Conservation (phyloP, 768 basidiomycete species). For the Phanerochaete carnosa region DNA sequence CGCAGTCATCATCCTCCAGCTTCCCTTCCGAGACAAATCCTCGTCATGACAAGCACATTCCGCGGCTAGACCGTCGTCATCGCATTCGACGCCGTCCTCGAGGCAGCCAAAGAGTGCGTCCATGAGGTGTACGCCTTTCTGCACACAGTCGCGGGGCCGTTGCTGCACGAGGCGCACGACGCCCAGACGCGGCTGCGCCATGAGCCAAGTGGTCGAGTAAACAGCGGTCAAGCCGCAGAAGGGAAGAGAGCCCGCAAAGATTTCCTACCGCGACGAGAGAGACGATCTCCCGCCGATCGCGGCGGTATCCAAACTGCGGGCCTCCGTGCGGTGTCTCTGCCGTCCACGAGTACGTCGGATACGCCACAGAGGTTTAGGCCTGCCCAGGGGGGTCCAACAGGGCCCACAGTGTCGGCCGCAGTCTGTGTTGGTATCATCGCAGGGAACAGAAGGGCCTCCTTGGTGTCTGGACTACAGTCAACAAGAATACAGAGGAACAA, state of each 20-base stretch:
- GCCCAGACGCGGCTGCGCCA: no score
- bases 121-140: conserved; percentile 63
- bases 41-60: conserved; percentile 77
- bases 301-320: no score
- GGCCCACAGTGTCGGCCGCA: no score
- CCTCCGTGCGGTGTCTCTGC: no score
- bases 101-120: conserved; percentile 70
- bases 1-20: conserved; percentile 31
- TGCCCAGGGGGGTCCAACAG: conserved; percentile 31
- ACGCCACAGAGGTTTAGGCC: conserved; percentile 17
- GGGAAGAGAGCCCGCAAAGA: no score
- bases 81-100: conserved; percentile 64
- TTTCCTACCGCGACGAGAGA: no score
- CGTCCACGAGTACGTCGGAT: no score
- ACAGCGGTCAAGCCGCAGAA: no score
- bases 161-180: conserved; percentile 62
- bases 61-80: conserved; percentile 70
- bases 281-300: no score
- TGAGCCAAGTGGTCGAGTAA: no score
- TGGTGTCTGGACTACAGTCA: conserved; percentile 66
- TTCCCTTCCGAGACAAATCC: conserved; percentile 48
- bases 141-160: conserved; percentile 57
- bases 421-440: conserved; percentile 88
- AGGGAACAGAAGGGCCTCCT: conserved; percentile 95
- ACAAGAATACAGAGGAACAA: no score